Evolutionary conservation across 345 rosid species (phyloP).

Genomic region (thale cress (Arabidopsis thaliana)): DNA sequence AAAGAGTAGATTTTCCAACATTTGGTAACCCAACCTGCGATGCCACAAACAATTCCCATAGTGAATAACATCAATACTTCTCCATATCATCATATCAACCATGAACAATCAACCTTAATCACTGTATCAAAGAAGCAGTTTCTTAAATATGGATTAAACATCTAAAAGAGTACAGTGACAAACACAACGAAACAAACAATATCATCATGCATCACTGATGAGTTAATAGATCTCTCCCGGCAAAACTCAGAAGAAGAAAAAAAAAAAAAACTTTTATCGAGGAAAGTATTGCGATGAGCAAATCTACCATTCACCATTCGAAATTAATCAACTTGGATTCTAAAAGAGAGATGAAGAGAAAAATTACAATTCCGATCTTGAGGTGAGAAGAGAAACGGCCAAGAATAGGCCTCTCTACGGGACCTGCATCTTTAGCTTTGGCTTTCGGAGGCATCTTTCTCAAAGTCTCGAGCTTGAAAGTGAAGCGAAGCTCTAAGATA

Average conservation of each 20-base stretch:
- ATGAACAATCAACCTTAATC: slow-evolving; percentile 8
- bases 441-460: slow-evolving; percentile 89
- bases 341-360: neutral
- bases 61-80: neutral
- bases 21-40: slow-evolving; percentile 93
- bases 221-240: slow-evolving; percentile 22
- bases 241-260: neutral
- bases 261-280: slow-evolving; percentile 9
- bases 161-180: neutral
- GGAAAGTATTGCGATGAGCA: neutral
- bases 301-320: neutral
- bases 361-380: slow-evolving; percentile 90
- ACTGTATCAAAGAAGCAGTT: neutral
- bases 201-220: slow-evolving; percentile 1
- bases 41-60: neutral
- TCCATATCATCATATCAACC: neutral
- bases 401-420: slow-evolving; percentile 87
- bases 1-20: slow-evolving; percentile 97
- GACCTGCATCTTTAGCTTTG: slow-evolving; percentile 89
- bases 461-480: slow-evolving; percentile 19
- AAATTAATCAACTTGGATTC: slow-evolving; percentile 8
- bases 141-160: neutral
- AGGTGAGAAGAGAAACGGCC: slow-evolving; percentile 99
- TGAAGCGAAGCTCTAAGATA: slow-evolving; percentile 2
- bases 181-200: slow-evolving; percentile 1